phyloP scores from a whole-genome alignment of 371 early-diverging fungal species.

The Thermomucor indicae-seudaticae region DNA sequence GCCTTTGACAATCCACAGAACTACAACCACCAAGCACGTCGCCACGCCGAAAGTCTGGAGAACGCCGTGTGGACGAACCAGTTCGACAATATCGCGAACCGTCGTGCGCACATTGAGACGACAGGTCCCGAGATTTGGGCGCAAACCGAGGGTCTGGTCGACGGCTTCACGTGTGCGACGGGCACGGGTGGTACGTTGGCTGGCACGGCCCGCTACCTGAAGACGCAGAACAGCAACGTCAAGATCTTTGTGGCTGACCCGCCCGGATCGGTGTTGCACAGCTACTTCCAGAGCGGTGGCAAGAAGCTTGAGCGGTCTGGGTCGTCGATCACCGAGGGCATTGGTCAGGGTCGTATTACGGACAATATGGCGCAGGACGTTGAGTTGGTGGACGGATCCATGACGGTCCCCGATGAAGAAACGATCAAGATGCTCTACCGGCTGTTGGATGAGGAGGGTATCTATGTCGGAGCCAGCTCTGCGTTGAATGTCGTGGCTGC shows the following conservation, averaged over 20 bases:
- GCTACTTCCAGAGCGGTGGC: conserved; percentile 71
- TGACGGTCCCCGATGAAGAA: conserved; percentile 78
- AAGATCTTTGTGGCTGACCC: conserved; percentile 90
- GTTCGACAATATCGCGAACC: conserved; percentile 82
- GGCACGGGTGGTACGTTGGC: conserved; percentile 94
- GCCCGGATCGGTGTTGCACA: conserved; percentile 87
- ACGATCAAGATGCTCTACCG: conserved; percentile 82
- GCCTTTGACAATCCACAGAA: conserved; percentile 90
- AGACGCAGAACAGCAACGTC: conserved; percentile 64
- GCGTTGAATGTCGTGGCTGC: conserved; percentile 94
- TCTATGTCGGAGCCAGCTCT: conserved; percentile 90
- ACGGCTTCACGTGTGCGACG: conserved; percentile 89
- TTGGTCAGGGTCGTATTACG: conserved; percentile 94
- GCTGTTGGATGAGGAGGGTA: conserved; percentile 89
- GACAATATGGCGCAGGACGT: conserved; percentile 82
- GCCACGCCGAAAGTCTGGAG: conserved; percentile 72
- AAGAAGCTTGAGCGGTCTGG: conserved; percentile 69
- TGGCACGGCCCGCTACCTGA: conserved; percentile 80
- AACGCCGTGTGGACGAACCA: conserved; percentile 98
- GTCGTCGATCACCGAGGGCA: conserved; percentile 83
- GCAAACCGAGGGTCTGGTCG: conserved; percentile 78
- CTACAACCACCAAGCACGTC: conserved; percentile 92
- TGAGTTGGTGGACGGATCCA: conserved; percentile 76
- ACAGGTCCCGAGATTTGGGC: conserved; percentile 93
- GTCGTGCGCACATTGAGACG: conserved; percentile 90